These are phyloP conservation scores for Salix caprea DNA, from an alignment of 345 rosid genomes.

Conservation along the genomic window DNA sequence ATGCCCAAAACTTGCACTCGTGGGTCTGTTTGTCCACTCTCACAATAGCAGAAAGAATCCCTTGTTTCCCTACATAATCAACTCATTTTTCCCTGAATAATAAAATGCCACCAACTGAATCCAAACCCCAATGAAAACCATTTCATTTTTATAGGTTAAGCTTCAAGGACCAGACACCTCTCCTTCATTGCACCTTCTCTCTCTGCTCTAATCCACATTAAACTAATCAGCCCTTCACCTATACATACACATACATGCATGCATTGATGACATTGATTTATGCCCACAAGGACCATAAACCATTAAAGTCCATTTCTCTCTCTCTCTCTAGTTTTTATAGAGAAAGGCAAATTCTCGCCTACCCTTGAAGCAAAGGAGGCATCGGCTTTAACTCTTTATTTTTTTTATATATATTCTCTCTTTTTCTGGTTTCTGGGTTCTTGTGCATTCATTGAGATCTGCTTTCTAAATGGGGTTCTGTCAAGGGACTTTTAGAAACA, in stretches of 20 bases:
- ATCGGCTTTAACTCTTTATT: conserved; percentile 18
- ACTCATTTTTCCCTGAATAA: background rate
- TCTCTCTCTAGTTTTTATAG: background rate
- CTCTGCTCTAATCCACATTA: background rate
- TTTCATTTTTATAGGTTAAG: background rate
- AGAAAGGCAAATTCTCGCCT: conserved; percentile 30
- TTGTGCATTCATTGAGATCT: conserved; percentile 51
- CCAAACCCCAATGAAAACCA: background rate
- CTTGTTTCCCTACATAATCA: background rate
- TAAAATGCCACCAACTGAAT: background rate
- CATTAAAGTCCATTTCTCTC: background rate
- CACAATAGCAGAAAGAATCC: conserved; percentile 12
- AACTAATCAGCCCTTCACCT: background rate
- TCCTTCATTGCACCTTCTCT: background rate
- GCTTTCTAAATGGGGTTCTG: conserved; percentile 32
- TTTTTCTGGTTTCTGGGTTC: conserved; percentile 32
- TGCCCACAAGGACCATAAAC: background rate
- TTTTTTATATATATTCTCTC: conserved; percentile 20
- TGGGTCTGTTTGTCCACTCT: conserved; percentile 6
- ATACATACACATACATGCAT: background rate
- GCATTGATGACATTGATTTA: background rate
- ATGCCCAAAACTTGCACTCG: background rate
- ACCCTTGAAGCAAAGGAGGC: conserved; percentile 45
- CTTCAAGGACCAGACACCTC: background rate
- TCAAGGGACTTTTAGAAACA: conserved; percentile 16